Conservation (phyloP, 2,329 filamentous ascomycete species). For the Plectosphaerella plurivora region DNA sequence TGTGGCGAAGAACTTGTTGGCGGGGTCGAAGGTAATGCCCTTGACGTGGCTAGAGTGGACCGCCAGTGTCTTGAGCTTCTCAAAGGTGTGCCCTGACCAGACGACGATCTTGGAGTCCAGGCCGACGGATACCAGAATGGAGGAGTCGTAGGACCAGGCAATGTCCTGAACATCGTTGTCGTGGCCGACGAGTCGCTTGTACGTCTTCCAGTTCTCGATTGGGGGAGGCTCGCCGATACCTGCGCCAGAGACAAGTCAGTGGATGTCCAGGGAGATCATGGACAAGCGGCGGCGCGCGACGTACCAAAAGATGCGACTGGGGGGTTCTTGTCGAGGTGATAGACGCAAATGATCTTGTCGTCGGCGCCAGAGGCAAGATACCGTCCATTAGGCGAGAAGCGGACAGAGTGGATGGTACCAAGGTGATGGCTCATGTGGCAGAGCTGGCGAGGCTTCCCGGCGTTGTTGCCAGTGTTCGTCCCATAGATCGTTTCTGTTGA, state of each 20-base stretch:
- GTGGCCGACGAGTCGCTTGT: slow-evolving; percentile 88
- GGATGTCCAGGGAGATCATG: not conserved
- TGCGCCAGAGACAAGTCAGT: slow-evolving; percentile 19
- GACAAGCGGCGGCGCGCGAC: slow-evolving; percentile 14
- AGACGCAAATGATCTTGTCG: slow-evolving; percentile 98
- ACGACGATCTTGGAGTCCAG: slow-evolving; percentile 97
- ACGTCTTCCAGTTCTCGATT: slow-evolving; percentile 97
- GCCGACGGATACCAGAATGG: slow-evolving; percentile 91
- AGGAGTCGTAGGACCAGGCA: slow-evolving; percentile 94
- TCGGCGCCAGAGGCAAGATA: slow-evolving; percentile 96
- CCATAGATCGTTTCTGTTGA: slow-evolving; percentile 91
- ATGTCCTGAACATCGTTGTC: slow-evolving; percentile 98
- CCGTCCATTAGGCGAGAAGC: slow-evolving; percentile 91
- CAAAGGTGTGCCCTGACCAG: slow-evolving; percentile 97
- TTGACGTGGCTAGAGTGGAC: slow-evolving; percentile 98
- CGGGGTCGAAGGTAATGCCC: slow-evolving; percentile 96
- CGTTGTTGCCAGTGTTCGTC: slow-evolving; percentile 22
- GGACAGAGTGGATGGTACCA: slow-evolving; percentile 93
- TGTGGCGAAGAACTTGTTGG: slow-evolving; percentile 98
- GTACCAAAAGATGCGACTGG: slow-evolving; percentile 77
- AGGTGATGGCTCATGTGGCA: slow-evolving; percentile 98
- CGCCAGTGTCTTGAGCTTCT: slow-evolving; percentile 91
- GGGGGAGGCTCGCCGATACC: slow-evolving; percentile 85
- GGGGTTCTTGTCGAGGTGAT: slow-evolving; percentile 79
- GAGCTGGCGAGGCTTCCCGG: slow-evolving; percentile 76